phyloP scores from a whole-genome alignment of 805 yeast genomes.

The Monosporozyma siamensis region DNA sequence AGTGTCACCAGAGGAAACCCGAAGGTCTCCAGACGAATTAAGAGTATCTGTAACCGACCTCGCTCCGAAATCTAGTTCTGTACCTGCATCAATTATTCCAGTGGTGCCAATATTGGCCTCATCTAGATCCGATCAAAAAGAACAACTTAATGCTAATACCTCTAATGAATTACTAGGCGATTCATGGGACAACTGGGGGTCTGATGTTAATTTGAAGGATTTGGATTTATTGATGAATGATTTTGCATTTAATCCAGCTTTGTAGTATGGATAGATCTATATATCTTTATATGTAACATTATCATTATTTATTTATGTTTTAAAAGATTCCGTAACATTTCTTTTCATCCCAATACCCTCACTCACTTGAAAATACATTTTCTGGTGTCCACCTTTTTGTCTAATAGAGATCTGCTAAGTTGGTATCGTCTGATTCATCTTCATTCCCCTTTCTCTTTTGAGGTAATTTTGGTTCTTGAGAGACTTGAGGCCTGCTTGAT shows the following conservation, averaged over 20 bases:
- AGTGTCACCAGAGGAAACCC: conserved; percentile 1
- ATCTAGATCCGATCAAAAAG: not conserved
- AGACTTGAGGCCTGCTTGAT: not conserved
- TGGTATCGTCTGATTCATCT: not conserved
- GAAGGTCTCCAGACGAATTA: not conserved
- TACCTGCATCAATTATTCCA: not conserved
- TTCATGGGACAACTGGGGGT: conserved; percentile 35
- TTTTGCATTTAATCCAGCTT: conserved; percentile 68
- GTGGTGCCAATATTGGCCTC: not conserved
- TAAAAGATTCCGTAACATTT: not conserved
- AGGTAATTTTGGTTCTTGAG: not conserved
- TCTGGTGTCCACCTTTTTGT: not conserved
- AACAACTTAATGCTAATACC: not conserved
- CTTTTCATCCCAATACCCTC: not conserved
- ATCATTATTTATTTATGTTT: not conserved
- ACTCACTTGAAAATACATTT: not conserved
- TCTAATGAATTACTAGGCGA: conserved; percentile 15
- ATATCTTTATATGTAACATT: not conserved
- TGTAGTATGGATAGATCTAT: conserved; percentile 16
- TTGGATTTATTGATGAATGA: conserved; percentile 86
- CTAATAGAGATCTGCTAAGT: not conserved
- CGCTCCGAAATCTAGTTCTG: not conserved
- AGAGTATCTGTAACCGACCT: not conserved
- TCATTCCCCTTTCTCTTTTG: not conserved
- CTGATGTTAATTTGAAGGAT: conserved; percentile 51